Percentiles rank a stretch among this genome's conserved stretches.
Conservation (phyloP, 1,139 yeast species). For the Zygosaccharomyces sapae region DNA sequence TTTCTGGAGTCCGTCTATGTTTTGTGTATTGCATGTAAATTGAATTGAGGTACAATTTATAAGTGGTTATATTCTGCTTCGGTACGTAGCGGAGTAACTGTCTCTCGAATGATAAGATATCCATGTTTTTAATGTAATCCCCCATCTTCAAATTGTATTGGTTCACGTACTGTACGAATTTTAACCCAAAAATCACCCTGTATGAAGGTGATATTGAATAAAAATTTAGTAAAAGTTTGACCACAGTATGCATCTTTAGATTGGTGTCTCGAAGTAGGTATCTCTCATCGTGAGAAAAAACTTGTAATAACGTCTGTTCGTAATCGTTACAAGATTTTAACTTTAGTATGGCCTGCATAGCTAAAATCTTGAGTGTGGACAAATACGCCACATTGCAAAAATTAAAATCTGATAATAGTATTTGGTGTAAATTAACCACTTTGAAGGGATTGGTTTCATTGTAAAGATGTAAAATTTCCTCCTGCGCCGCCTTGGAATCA, state of each 20-base stretch:
- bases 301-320: slow-evolving; percentile 17
- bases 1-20: slow-evolving; percentile 15
- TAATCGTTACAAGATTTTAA: slow-evolving; percentile 16
- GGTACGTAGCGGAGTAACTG: slow-evolving; percentile 17
- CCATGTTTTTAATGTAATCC: slow-evolving; percentile 27
- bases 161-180: slow-evolving; percentile 31
- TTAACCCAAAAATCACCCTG: slow-evolving; percentile 31
- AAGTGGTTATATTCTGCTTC: background rate
- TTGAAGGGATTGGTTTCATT: slow-evolving; percentile 25
- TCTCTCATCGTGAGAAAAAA: slow-evolving; percentile 30
- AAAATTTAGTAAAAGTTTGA: slow-evolving; percentile 30
- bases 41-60: slow-evolving; percentile 13
- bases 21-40: slow-evolving; percentile 20
- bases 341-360: slow-evolving; percentile 29
- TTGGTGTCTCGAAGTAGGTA: slow-evolving; percentile 23
- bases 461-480: slow-evolving; percentile 23
- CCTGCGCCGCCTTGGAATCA: slow-evolving; percentile 13
- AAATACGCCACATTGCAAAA: slow-evolving; percentile 25
- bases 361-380: slow-evolving; percentile 29
- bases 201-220: slow-evolving; percentile 22
- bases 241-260: slow-evolving; percentile 23
- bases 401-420: slow-evolving; percentile 29
- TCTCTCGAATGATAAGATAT: slow-evolving; percentile 16
- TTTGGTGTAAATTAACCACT: slow-evolving; percentile 19
- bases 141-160: slow-evolving; percentile 25